phyloP scores from a whole-genome alignment of 768 basidiomycete species.

The Termitomyces bulborhizus region DNA sequence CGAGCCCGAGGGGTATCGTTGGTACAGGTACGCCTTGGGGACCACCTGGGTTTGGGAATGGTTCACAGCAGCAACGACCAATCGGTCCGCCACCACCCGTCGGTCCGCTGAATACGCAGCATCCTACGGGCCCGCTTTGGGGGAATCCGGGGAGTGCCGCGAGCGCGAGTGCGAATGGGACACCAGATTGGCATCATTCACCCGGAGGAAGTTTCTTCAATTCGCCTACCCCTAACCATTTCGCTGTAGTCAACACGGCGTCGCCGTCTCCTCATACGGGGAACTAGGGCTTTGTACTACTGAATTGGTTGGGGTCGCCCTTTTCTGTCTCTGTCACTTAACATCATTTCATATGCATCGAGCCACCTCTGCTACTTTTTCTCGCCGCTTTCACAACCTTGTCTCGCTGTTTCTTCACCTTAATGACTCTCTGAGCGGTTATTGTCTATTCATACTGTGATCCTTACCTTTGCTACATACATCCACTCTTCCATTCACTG shows the following conservation, averaged over 20 bases:
- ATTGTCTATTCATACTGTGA: not conserved
- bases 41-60: slow-evolving; percentile 27
- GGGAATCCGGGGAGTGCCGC: slow-evolving; percentile 24
- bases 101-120: slow-evolving; percentile 18
- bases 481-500: slow-evolving; percentile 1
- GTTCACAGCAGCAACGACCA: slow-evolving; percentile 18
- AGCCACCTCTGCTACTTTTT: not conserved
- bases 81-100: slow-evolving; percentile 26
- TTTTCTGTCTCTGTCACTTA: slow-evolving; percentile 1
- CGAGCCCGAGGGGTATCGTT: slow-evolving; percentile 38
- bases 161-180: slow-evolving; percentile 8
- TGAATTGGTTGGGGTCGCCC: slow-evolving; percentile 1
- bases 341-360: slow-evolving; percentile 3
- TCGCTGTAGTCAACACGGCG: slow-evolving; percentile 38
- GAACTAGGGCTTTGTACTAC: slow-evolving; percentile 14
- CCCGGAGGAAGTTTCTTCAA: slow-evolving; percentile 37
- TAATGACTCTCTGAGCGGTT: not conserved
- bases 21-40: slow-evolving; percentile 27
- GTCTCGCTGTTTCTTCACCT: not conserved
- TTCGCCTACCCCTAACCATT: slow-evolving; percentile 28
- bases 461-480: not conserved
- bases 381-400: not conserved
- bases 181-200: slow-evolving; percentile 41
- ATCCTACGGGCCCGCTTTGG: slow-evolving; percentile 30
- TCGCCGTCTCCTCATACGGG: slow-evolving; percentile 40